Conservation (phyloP, 2,329 filamentous ascomycete genomes). For the Xylaria hypoxylon region DNA sequence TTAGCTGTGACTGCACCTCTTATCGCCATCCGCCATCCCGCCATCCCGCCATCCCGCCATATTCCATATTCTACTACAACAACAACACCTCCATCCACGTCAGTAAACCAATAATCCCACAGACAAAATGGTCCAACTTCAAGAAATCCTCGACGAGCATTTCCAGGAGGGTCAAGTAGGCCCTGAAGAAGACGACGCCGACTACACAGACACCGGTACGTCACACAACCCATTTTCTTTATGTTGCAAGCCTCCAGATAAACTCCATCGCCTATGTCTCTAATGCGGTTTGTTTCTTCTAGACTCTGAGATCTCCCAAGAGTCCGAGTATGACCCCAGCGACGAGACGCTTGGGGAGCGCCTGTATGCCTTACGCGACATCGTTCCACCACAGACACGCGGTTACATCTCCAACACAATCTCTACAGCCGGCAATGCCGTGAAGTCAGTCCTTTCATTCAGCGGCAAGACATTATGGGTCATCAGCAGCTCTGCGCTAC, state of each 20-base stretch:
- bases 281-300: slow-evolving; percentile 28
- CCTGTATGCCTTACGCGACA: slow-evolving; percentile 78
- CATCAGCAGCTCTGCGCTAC: slow-evolving; percentile 85
- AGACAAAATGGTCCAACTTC: slow-evolving; percentile 82
- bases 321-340: slow-evolving; percentile 74
- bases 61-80: too few relatives aligned
- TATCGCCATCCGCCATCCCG: not conserved
- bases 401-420: slow-evolving; percentile 73
- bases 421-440: slow-evolving; percentile 65
- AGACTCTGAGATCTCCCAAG: slow-evolving; percentile 88
- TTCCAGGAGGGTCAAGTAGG: slow-evolving; percentile 78
- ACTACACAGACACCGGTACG: slow-evolving; percentile 93
- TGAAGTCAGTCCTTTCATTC: slow-evolving; percentile 73
- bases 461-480: slow-evolving; percentile 92
- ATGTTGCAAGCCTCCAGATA: not conserved
- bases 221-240: slow-evolving; percentile 34
- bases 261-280: not conserved
- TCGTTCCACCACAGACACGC: slow-evolving; percentile 78
- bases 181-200: slow-evolving; percentile 81
- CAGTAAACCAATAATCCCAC: not conserved
- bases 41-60: too few relatives aligned
- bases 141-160: slow-evolving; percentile 96
- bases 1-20: not conserved
- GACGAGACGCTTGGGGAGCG: slow-evolving; percentile 74
- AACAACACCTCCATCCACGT: not conserved